phyloP scores from a whole-genome alignment of 495 filamentous ascomycete species.

The Penicillium tannophilum region DNA sequence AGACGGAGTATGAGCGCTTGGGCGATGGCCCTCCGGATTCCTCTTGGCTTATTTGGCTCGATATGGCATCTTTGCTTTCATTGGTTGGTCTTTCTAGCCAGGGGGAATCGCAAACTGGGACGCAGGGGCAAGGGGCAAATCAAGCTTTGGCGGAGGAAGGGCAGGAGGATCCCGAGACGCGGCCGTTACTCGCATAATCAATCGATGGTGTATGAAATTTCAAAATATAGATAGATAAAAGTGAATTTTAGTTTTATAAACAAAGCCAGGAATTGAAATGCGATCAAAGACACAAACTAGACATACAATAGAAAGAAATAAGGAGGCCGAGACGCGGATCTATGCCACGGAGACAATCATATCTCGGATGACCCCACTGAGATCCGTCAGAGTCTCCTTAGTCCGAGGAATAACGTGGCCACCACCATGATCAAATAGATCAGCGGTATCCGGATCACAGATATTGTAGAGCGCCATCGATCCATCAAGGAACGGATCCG shows the following conservation, averaged over 20 bases:
- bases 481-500: conserved; percentile 55
- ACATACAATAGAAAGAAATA: not conserved
- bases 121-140: conserved; percentile 1
- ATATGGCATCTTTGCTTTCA: conserved; percentile 12
- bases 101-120: not conserved
- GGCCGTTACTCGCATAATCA: conserved; percentile 29
- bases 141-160: conserved; percentile 15
- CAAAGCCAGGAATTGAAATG: not conserved
- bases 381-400: conserved; percentile 44
- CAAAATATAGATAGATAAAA: not conserved
- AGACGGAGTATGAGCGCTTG: conserved; percentile 12
- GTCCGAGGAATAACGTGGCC: conserved; percentile 57
- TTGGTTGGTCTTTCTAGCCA: conserved; percentile 2
- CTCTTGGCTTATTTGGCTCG: conserved; percentile 12
- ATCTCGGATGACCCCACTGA: conserved; percentile 23
- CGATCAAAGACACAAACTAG: not conserved
- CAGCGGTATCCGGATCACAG: conserved; percentile 46
- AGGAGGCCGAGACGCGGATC: not conserved
- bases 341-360: conserved; percentile 17
- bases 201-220: not conserved
- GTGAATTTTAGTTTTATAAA: not conserved
- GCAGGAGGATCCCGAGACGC: conserved; percentile 30
- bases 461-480: conserved; percentile 59
- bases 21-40: conserved; percentile 10
- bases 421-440: conserved; percentile 58